A percentile compares a stretch with the other conserved stretches of the same genome.
phyloP scores from a whole-genome alignment of 2,329 filamentous ascomycete species.

The Paraphoma sp. region DNA sequence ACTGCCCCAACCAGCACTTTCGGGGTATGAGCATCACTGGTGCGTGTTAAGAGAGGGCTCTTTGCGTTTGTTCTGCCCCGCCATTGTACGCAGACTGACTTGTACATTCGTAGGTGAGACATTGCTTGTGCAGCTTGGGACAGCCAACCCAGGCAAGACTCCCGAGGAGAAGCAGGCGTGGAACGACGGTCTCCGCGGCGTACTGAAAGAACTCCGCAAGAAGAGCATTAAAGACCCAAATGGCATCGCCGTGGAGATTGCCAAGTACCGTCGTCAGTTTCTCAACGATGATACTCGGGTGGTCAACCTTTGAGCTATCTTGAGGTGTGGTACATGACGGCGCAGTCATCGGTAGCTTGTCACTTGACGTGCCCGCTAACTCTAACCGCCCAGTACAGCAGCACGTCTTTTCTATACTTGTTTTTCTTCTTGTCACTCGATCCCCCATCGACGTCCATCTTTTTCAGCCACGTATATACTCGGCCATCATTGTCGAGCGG shows the following conservation, averaged over 20 bases:
- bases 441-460: conserved; percentile 3
- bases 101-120: conserved; percentile 66
- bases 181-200: conserved; percentile 46
- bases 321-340: not conserved
- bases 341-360: not conserved
- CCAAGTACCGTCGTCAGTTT: conserved; percentile 49
- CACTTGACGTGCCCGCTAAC: conserved; percentile 9
- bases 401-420: conserved; percentile 6
- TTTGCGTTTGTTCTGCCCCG: conserved; percentile 35
- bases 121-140: conserved; percentile 75
- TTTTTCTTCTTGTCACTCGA: not conserved
- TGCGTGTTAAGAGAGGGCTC: conserved; percentile 61
- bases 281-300: conserved; percentile 49
- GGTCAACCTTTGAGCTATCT: conserved; percentile 40
- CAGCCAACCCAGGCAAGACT: conserved; percentile 66
- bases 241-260: conserved; percentile 47
- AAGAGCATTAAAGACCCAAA: conserved; percentile 47
- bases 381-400: conserved; percentile 10
- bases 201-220: conserved; percentile 47
- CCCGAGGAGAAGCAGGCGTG: conserved; percentile 64
- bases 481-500: conserved; percentile 6
- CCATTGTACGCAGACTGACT: conserved; percentile 49
- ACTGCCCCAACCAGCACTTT: conserved; percentile 84
- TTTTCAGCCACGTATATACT: conserved; percentile 6
- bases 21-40: conserved; percentile 73